These are phyloP conservation scores for Ustilago loliicola DNA, from an alignment of 1,284 basidiomycete species.

Conservation along the genomic window DNA sequence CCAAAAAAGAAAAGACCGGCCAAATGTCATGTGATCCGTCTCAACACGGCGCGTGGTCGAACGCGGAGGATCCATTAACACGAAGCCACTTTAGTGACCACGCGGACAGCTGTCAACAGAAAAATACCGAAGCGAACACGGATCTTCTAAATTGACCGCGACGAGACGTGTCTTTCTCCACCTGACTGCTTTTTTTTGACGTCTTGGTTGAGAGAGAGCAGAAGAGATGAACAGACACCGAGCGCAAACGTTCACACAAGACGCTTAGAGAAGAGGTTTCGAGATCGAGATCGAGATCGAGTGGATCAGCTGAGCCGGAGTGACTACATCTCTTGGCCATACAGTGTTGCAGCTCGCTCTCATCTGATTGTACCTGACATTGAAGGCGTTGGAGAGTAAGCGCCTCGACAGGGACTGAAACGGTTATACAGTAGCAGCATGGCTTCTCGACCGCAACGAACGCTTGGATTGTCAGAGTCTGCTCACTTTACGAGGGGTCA, in stretches of 20 bases:
- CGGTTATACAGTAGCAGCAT: too few relatives aligned
- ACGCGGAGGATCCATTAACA: constrained; percentile 27
- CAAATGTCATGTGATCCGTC: constrained; percentile 35
- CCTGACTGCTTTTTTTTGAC: constrained; percentile 16
- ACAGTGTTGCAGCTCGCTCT: too few relatives aligned
- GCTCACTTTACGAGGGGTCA: neutral
- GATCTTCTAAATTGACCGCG: constrained; percentile 22
- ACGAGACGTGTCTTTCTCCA: constrained; percentile 45
- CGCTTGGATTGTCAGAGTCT: too few relatives aligned
- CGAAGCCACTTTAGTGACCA: constrained; percentile 45
- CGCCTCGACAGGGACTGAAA: too few relatives aligned
- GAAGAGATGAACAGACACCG: constrained; percentile 9
- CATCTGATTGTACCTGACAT: too few relatives aligned
- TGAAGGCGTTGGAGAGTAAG: too few relatives aligned
- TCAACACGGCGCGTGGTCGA: constrained; percentile 34
- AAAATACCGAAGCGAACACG: constrained; percentile 41
- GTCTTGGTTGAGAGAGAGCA: neutral
- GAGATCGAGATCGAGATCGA: too few relatives aligned
- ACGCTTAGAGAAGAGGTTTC: too few relatives aligned
- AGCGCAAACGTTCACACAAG: too few relatives aligned
- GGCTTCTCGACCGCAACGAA: too few relatives aligned
- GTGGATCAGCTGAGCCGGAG: too few relatives aligned
- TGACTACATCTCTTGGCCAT: too few relatives aligned
- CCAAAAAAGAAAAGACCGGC: constrained; percentile 1
- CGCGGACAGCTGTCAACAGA: constrained; percentile 52